Evolutionary conservation across 345 rosid species (phyloP), one percentile per base, ranked within the genome.

Genomic region (Eucalyptus curtisii): DNA sequence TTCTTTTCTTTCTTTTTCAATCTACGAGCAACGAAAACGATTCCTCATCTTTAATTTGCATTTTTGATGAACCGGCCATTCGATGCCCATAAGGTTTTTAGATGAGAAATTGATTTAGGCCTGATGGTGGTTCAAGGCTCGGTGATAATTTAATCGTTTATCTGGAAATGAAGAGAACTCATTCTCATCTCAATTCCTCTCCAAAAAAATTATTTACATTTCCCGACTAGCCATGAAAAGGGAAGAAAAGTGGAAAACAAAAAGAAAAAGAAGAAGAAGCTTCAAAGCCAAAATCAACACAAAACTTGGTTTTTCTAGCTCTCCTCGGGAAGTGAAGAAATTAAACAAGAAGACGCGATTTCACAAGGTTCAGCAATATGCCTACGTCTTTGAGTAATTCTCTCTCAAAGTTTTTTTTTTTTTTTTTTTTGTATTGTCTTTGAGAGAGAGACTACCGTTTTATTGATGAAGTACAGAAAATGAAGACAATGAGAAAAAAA

Each of bases 331-430:
- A 22, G 40, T 50, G 55, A 50, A 50, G 55, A 50, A 50, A 50
- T 50, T 50, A 50, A 50, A 50, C 17, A 50, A 50, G 22, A 50
- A 50, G 9, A 50, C 55, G 17, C 55, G 20, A 50, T 50, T 50
- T 50, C 17, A 50, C 4, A 8, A 50, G 9, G 22, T 17, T 50
- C 1, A 50, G 4, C 55, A 50, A 50, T 50, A 50, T 50, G 9
- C 9, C 3, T 50, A 17, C 0, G 4, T 17, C 22, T 50, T 50
- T 0, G 8, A 20, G 22, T 3, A 50, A 50, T 50, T 50, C 1
- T 50, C 55, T 50, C 55, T 50, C 4, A 1, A 50, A 17, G 22
- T 3, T 50, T 45, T 48, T 50, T 50, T 2, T 15, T 12, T 30
- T 61, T 30, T 1, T 61, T 30, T 30, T n/a, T 64, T n/a, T 2